phyloP scores from a whole-genome alignment of 2,329 filamentous ascomycete species.

The Aspergillus sp. region DNA sequence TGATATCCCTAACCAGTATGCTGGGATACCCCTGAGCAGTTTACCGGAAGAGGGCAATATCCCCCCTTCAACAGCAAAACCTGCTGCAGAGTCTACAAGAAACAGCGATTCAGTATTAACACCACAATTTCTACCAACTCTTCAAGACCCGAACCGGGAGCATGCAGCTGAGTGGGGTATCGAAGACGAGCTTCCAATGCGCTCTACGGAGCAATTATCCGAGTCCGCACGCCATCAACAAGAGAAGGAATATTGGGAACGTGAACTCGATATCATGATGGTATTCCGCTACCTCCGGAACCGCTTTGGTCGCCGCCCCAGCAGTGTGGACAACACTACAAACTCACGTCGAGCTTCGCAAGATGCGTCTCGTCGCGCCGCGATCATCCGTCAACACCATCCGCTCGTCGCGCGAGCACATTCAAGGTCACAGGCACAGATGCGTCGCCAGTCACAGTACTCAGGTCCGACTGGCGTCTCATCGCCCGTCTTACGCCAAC shows the following conservation, averaged over 20 bases:
- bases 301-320: conserved; percentile 62
- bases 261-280: conserved; percentile 83
- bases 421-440: conserved; percentile 49
- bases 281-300: conserved; percentile 85
- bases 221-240: conserved; percentile 48
- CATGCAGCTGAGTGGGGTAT: conserved; percentile 66
- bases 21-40: conserved; percentile 63
- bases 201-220: conserved; percentile 27
- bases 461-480: conserved; percentile 29
- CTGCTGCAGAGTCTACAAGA: conserved; percentile 15
- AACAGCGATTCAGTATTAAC: conserved; percentile 32
- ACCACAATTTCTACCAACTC: conserved; percentile 53
- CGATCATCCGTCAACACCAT: conserved; percentile 83
- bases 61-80: conserved; percentile 16
- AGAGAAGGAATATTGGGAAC: conserved; percentile 83
- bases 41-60: conserved; percentile 26
- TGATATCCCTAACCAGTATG: conserved; percentile 67
- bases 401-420: conserved; percentile 69
- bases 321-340: conserved; percentile 37
- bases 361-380: conserved; percentile 72
- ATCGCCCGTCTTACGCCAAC: conserved; percentile 41
- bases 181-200: conserved; percentile 52
- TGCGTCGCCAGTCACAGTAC: conserved; percentile 50
- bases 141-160: conserved; percentile 39
- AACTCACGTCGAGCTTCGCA: conserved; percentile 48